Evolutionary conservation across 352 stramenopile species (phyloP).

Genomic region (Phytopythium cucurbitacearum): DNA sequence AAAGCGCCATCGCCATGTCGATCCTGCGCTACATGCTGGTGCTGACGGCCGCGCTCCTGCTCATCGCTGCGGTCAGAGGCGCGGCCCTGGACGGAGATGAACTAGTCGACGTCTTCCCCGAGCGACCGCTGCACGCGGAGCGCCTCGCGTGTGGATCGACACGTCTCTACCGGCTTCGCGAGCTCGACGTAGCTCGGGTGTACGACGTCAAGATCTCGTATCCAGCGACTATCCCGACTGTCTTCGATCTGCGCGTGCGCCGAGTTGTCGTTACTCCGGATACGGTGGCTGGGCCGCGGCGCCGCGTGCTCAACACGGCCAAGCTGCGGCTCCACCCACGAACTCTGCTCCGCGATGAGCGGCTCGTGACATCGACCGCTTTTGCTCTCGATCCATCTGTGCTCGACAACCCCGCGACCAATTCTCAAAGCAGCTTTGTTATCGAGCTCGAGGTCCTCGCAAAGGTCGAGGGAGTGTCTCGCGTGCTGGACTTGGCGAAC

Average conservation of each 20-base stretch:
- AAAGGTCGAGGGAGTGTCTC: conserved; percentile 46
- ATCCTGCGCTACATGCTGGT: no score
- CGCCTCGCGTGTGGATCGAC: conserved; percentile 35
- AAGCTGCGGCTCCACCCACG: conserved; percentile 53
- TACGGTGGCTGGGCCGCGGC: conserved; percentile 12
- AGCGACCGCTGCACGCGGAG: conserved; percentile 31
- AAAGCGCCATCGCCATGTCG: no score
- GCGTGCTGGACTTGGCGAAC: conserved; percentile 22
- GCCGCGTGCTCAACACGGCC: conserved; percentile 54
- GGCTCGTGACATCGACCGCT: no score
- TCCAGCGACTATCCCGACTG: conserved; percentile 45
- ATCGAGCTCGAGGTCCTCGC: conserved; percentile 46
- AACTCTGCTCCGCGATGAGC: conserved; percentile 20
- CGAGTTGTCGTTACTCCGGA: conserved; percentile 21
- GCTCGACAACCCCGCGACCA: neutral
- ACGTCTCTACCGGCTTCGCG: conserved; percentile 48
- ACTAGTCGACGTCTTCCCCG: conserved; percentile 28
- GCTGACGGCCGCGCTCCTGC: no score
- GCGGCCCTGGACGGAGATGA: neutral
- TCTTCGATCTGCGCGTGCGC: conserved; percentile 46
- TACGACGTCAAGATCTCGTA: conserved; percentile 85
- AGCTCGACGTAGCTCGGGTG: conserved; percentile 33
- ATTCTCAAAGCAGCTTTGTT: conserved; percentile 6
- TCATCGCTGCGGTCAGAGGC: no score
- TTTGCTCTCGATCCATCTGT: conserved; percentile 16